Evolutionary conservation across 352 stramenopile species (phyloP), one percentile per base, ranked within the genome.

Genomic region (Peronospora belbahrii): DNA sequence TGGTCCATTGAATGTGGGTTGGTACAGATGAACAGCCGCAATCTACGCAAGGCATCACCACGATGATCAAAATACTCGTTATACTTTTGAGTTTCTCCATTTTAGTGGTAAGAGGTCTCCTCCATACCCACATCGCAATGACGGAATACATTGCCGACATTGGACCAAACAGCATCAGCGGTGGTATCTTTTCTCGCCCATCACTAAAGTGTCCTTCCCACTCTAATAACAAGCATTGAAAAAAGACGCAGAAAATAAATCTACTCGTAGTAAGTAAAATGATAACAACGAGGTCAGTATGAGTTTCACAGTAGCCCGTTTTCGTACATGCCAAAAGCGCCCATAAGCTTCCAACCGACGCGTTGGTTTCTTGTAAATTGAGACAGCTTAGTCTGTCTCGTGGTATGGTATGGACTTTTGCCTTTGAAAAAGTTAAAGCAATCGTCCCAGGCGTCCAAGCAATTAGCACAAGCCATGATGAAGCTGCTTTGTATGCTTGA

Each of bases 401-500:
- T 64, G 22, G 60, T 63, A 48, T 84, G 71, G 42, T 80, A 73
- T 49, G 65, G 67, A 46, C 64, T 80, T 49, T 82, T 84, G 37
- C 70, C 61, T 48, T 80, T 62, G 45, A 84, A 79, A 58, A 84
- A 84, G 52, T 75, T 82, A 56, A 81, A 74, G 48, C 67, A 75
- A 49, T 68, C 55, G 15, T 79, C 72, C 53, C 73, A 65, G 10
- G 56, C 49, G 27, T 84, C 72, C 39, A 74, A 31, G n/a, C 59
- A 68, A 22, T 70, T 48, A 2, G 48, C 35, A 17, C 40, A 56
- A 44, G 54, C 37, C 49, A 65, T 65, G 13, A 6, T 24, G 17
- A 18, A 23, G 4, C n/a, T n/a, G n/a, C n/a, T n/a, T n/a, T n/a
- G n/a, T n/a, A n/a, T n/a, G n/a, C n/a, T n/a, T n/a, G n/a, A n/a